These are phyloP conservation scores for Acanthamoeba triangularis DNA, from an alignment of 208 protist species.

Conservation along the genomic window DNA sequence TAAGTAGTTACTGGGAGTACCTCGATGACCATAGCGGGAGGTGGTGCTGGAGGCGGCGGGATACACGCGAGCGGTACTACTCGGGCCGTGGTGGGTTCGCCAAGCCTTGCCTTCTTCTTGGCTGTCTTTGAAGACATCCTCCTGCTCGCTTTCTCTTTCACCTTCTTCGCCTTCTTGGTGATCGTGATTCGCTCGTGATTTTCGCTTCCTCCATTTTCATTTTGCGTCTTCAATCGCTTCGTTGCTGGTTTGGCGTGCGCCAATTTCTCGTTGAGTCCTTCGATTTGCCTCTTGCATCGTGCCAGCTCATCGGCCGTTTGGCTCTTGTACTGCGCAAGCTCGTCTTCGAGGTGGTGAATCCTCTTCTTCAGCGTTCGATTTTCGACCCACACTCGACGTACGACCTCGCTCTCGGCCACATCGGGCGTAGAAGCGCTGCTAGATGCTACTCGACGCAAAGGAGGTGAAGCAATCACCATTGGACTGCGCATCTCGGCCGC, in stretches of 20 bases:
- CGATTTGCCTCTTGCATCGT: background rate
- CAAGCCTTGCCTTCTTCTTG: constrained; percentile 11
- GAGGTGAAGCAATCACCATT: background rate
- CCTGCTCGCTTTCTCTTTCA: background rate
- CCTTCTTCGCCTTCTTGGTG: background rate
- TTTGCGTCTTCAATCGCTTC: background rate
- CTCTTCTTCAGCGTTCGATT: constrained; percentile 15
- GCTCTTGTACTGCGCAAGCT: background rate
- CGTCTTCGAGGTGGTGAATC: constrained; percentile 1
- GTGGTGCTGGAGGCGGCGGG: background rate
- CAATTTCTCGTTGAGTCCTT: background rate
- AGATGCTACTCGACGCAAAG: background rate
- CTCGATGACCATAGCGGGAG: background rate
- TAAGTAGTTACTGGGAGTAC: background rate
- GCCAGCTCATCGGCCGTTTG: background rate
- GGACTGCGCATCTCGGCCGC: background rate
- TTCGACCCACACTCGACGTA: background rate
- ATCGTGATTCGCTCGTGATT: background rate
- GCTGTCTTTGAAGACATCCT: background rate
- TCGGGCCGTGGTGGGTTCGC: background rate
- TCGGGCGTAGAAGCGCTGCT: background rate
- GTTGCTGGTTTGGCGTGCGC: background rate
- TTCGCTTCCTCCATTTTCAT: background rate
- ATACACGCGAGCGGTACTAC: background rate
- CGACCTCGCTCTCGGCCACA: background rate